Conservation (phyloP, 2,329 filamentous ascomycete genomes). For the Dothistroma pini region DNA sequence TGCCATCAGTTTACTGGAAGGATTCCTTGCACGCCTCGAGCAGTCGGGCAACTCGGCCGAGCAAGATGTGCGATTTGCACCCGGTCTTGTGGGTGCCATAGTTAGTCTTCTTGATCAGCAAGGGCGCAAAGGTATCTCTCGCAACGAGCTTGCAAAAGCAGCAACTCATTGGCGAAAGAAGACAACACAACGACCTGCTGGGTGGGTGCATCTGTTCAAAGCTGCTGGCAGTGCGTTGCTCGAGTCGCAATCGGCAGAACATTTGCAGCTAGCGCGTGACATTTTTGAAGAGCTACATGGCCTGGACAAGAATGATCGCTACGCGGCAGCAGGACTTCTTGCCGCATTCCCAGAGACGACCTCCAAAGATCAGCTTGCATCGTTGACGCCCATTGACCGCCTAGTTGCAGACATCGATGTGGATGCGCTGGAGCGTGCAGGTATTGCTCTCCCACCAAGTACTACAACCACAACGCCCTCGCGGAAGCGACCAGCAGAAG, state of each 20-base stretch:
- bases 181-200: slow-evolving; percentile 42
- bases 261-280: slow-evolving; percentile 67
- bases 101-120: slow-evolving; percentile 76
- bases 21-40: slow-evolving; percentile 70
- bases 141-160: slow-evolving; percentile 71
- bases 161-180: slow-evolving; percentile 75
- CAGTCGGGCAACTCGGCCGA: slow-evolving; percentile 54
- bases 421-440: slow-evolving; percentile 60
- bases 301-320: slow-evolving; percentile 62
- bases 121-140: slow-evolving; percentile 68
- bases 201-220: slow-evolving; percentile 63
- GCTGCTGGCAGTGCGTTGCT: slow-evolving; percentile 82
- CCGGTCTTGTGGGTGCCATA: slow-evolving; percentile 75
- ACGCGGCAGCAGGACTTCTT: slow-evolving; percentile 77
- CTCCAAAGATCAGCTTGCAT: slow-evolving; percentile 50
- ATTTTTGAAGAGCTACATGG: slow-evolving; percentile 71
- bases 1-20: slow-evolving; percentile 71
- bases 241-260: slow-evolving; percentile 65
- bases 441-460: slow-evolving; percentile 50
- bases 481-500: slow-evolving; percentile 52
- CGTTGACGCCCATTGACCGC: slow-evolving; percentile 59
- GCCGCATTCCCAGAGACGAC: slow-evolving; percentile 65
- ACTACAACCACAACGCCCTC: slow-evolving; percentile 24
- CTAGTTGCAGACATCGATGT: slow-evolving; percentile 61
- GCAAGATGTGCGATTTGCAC: slow-evolving; percentile 71